Percentiles rank a stretch among this genome's conserved stretches.
These are phyloP conservation scores for Boletus subparvulus DNA, from an alignment of 768 basidiomycete genomes.

Conservation along the genomic window DNA sequence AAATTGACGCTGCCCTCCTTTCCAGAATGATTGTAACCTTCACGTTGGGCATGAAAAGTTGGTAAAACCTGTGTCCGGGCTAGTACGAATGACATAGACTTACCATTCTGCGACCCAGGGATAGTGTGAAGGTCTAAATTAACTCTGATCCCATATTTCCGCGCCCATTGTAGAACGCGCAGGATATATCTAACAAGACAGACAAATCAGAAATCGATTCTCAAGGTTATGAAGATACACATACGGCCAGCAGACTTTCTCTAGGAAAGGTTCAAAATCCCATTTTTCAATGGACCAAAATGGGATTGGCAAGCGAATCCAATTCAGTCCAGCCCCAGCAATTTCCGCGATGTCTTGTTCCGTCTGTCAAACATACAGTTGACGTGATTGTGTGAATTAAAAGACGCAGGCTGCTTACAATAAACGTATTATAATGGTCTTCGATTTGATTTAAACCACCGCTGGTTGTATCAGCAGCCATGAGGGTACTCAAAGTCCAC, in stretches of 20 bases:
- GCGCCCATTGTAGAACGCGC: constrained; percentile 73
- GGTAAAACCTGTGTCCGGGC: not conserved
- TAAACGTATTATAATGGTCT: constrained; percentile 79
- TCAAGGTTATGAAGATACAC: constrained; percentile 17
- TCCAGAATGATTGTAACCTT: constrained; percentile 62
- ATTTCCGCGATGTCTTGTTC: constrained; percentile 89
- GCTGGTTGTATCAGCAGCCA: constrained; percentile 61
- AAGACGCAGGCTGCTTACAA: constrained; percentile 48
- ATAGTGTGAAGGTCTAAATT: constrained; percentile 77
- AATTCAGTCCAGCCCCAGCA: constrained; percentile 85
- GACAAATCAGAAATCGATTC: not conserved
- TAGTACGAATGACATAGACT: not conserved
- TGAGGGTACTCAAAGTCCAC: constrained; percentile 62
- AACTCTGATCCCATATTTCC: constrained; percentile 88
- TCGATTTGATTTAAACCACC: constrained; percentile 70
- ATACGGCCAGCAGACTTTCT: constrained; percentile 71
- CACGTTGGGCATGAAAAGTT: constrained; percentile 1
- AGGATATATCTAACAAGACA: constrained; percentile 59
- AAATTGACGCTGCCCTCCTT: constrained; percentile 63
- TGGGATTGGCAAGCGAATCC: constrained; percentile 75
- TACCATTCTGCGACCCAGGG: constrained; percentile 79
- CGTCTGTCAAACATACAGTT: constrained; percentile 47
- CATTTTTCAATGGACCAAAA: constrained; percentile 86
- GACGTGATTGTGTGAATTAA: not conserved
- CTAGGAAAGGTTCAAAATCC: constrained; percentile 74